Base-by-base conservation (phyloP, 2,329 filamentous ascomycete genomes). In the Penicillium sp. region DNA sequence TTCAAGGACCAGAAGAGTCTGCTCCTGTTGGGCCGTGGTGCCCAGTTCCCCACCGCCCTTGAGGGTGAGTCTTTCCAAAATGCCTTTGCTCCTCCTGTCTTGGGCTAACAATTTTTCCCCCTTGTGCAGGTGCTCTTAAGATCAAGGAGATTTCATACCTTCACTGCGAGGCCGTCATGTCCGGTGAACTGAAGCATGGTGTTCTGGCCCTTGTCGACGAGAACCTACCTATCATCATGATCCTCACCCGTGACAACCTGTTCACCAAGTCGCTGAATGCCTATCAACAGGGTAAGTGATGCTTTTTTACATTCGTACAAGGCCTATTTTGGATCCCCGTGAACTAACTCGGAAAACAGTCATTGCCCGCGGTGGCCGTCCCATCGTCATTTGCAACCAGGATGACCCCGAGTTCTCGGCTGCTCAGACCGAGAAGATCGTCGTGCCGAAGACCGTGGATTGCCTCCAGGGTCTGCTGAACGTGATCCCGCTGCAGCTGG, bases 131-230 rank as follows among this genome's bases (percentile, higher is more conserved):
- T 76, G 94, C 94, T 44, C 82, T 99, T 64, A 99, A 99, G 83
- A 99, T 99, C 77, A 99, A 99, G 84, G 94, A 99, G 79, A 99
- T 99, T 68, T 97, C 92, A 16, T 99, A 99, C 77, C 89, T 99
- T 54, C 94, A 99, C 77, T 99, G 94, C 76, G 94, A 99, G 79
- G 94, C 94, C 65, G 94, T 99, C 80, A 99, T 99, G 94, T 97
- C 94, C 60, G 94, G 94, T 76, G 94, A 99, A 79, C 84, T 99
- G 67, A 99, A 99, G 85, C 94, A 99, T 76, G 94, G 94, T 81
- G 94, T 99, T 46, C 81, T 99, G 70, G 94, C 94, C 47, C 83
- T 99, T 57, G 94, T 99, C 54, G 94, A 99, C 68, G 94, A 99
- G 83, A 92, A 96, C 77, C 85, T 99, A 33, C 94, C 94, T 57